phyloP scores from a whole-genome alignment of 495 filamentous ascomycete species.

The Aspergillus campestris region DNA sequence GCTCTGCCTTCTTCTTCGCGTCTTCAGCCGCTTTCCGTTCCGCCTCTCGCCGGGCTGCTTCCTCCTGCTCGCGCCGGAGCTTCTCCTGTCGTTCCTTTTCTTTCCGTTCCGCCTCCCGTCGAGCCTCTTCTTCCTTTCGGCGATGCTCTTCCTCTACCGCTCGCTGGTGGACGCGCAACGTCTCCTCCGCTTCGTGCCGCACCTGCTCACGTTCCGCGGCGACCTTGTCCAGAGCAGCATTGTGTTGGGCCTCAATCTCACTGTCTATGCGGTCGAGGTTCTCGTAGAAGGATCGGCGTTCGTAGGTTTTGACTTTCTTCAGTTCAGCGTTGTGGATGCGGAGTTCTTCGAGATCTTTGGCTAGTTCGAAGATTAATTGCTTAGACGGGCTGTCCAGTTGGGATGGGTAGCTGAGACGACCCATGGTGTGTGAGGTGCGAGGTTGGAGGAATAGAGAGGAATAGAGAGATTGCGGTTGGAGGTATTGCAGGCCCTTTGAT shows the following conservation, averaged over 20 bases:
- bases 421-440: constrained; percentile 15
- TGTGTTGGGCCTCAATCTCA: constrained; percentile 40
- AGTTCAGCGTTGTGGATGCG: constrained; percentile 31
- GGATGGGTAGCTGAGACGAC: constrained; percentile 16
- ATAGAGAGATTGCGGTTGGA: too few species aligned
- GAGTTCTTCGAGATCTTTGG: constrained; percentile 31
- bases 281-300: constrained; percentile 37
- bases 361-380: constrained; percentile 42
- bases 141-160: constrained; percentile 28
- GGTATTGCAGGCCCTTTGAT: too few species aligned
- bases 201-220: constrained; percentile 55
- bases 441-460: too few species aligned
- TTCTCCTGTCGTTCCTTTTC: constrained; percentile 33
- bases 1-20: constrained; percentile 26
- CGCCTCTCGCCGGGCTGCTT: constrained; percentile 33
- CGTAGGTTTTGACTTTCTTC: constrained; percentile 36
- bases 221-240: constrained; percentile 53
- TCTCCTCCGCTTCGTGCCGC: constrained; percentile 48
- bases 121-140: constrained; percentile 27
- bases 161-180: constrained; percentile 24
- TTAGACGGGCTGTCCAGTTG: constrained; percentile 39
- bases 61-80: constrained; percentile 25
- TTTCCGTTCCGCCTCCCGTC: constrained; percentile 27
- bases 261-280: constrained; percentile 38
- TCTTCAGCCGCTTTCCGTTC: constrained; percentile 37